These are phyloP conservation scores for Barbarea vulgaris DNA, from an alignment of 345 rosid species.

Conservation along the genomic window DNA sequence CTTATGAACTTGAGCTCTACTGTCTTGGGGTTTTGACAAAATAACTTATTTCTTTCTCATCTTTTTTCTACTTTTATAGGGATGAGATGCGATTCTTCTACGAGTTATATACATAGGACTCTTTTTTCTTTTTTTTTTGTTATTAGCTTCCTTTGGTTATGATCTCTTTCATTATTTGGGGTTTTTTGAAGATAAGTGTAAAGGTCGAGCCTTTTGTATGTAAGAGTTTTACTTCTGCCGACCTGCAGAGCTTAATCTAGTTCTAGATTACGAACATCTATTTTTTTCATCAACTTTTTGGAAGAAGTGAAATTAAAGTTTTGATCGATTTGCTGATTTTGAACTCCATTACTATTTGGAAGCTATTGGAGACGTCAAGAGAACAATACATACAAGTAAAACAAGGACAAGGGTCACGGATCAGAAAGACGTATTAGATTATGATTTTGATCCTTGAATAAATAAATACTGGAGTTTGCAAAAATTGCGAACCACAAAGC, in stretches of 20 bases:
- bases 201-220: slow-evolving; percentile 41
- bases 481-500: slow-evolving; percentile 26
- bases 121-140: background rate
- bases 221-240: slow-evolving; percentile 34
- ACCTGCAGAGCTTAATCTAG: slow-evolving; percentile 38
- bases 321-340: background rate
- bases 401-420: background rate
- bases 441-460: slow-evolving; percentile 3
- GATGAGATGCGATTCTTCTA: slow-evolving; percentile 37
- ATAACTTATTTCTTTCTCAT: slow-evolving; percentile 19
- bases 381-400: slow-evolving; percentile 7
- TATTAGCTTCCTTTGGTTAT: slow-evolving; percentile 26
- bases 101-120: slow-evolving; percentile 41
- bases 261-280: slow-evolving; percentile 18
- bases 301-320: slow-evolving; percentile 2
- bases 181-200: slow-evolving; percentile 14
- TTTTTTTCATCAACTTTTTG: slow-evolving; percentile 15
- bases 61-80: slow-evolving; percentile 29
- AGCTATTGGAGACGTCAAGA: slow-evolving; percentile 1
- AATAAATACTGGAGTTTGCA: slow-evolving; percentile 20
- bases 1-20: slow-evolving; percentile 70
- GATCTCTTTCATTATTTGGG: slow-evolving; percentile 18
- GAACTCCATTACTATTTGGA: slow-evolving; percentile 20
- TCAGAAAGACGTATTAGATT: slow-evolving; percentile 10
- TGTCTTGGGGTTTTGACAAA: slow-evolving; percentile 64